Evolutionary conservation across 2,329 filamentous ascomycete species (phyloP).

Genomic region (Ophiostoma novo-ulmi): DNA sequence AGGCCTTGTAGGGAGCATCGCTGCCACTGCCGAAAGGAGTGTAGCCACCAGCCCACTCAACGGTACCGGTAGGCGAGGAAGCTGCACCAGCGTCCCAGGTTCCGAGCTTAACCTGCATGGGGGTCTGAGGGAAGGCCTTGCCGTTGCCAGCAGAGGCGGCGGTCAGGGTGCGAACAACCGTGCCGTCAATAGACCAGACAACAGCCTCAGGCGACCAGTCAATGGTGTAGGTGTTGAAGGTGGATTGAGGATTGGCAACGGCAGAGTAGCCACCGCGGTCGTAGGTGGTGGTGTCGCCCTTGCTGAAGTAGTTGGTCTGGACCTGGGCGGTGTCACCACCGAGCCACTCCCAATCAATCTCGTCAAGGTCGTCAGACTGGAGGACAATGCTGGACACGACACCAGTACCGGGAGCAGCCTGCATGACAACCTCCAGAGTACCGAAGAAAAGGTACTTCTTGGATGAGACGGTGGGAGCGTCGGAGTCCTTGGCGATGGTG

Average conservation of each 20-base stretch:
- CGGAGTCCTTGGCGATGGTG: constrained; percentile 61
- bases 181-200: constrained; percentile 55
- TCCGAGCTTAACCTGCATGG: constrained; percentile 61
- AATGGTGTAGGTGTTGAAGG: constrained; percentile 61
- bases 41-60: constrained; percentile 62
- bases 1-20: constrained; percentile 47
- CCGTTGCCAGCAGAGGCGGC: constrained; percentile 46
- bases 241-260: constrained; percentile 49
- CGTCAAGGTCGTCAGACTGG: constrained; percentile 84
- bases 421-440: constrained; percentile 70
- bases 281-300: constrained; percentile 65
- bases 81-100: constrained; percentile 50
- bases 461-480: constrained; percentile 67
- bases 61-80: constrained; percentile 50
- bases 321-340: constrained; percentile 69
- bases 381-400: constrained; percentile 87
- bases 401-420: constrained; percentile 73
- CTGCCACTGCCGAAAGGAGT: constrained; percentile 48
- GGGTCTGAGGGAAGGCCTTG: constrained; percentile 61
- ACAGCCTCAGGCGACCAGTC: constrained; percentile 59
- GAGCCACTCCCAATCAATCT: constrained; percentile 96
- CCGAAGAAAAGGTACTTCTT: constrained; percentile 97
- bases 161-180: constrained; percentile 43
- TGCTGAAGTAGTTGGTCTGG: constrained; percentile 82
- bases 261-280: constrained; percentile 61